Evolutionary conservation across 1,284 basidiomycete species (phyloP), one percentile per base, ranked within the genome.

Genomic region (Pseudozyma pruni): DNA sequence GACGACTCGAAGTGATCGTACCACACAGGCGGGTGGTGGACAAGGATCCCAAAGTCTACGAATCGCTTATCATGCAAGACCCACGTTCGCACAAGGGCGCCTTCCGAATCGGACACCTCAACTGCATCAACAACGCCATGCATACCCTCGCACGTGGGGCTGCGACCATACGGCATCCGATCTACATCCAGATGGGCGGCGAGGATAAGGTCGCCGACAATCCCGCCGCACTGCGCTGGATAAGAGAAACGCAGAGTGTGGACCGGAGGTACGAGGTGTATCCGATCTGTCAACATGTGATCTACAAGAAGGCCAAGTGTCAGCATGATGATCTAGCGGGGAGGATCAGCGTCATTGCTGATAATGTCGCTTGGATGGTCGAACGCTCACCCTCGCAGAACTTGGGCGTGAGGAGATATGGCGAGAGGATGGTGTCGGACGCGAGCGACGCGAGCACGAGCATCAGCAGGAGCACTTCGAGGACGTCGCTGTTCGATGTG

Each of bases 21-120:
- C 79, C 79, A 16, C 79, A 81, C 64, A 80, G 79, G 51, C 75
- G 72, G 51, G 68, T 55, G 17, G 69, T 81, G 19, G 79, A 81
- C 49, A 76, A 75, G 47, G 79, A 81, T 45, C 78, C 78, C 8
- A 80, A 80, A 43, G 79, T 81, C 22, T 81, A 81, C 64, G 73
- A 78, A 44, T 62, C 69, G 14, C 58, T 81, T 5, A 64, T 81
- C 39, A 76, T 74, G 49, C 70, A 76, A 45, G 79, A 80, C 69
- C 72, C 64, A 16, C 62, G 79, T 5, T 70, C 70, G 19, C 79
- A 81, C 45, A 66, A 78, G 42, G 79, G 79, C 11, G 60, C 76
- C 2, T 81, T 81, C 62, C 76, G 79, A 11, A 57, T 77, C 25
- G 78, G 76, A 13, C 79, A 81, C 46, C 33, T 79, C 22, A 42